Evolutionary conservation across 306 rosid species (phyloP).

Genomic region (Gleditsia sinensis): DNA sequence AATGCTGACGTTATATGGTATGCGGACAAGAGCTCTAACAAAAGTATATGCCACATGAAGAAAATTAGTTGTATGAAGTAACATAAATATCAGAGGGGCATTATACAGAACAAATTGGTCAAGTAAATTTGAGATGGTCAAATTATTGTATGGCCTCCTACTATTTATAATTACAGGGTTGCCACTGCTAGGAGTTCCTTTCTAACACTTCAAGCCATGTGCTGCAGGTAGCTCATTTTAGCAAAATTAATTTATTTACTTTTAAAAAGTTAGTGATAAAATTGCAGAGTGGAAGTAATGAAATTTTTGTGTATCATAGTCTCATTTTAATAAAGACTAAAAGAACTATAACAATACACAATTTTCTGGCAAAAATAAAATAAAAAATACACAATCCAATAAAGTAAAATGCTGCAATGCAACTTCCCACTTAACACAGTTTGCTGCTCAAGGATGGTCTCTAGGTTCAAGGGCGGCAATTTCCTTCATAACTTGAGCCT

Average conservation of each 20-base stretch:
- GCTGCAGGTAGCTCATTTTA: conserved; percentile 29
- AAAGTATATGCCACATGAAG: not conserved
- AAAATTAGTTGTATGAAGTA: not conserved
- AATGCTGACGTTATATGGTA: not conserved
- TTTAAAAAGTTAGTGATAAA: conserved; percentile 40
- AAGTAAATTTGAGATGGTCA: conserved; percentile 5
- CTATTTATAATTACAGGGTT: conserved; percentile 1
- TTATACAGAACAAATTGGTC: not conserved
- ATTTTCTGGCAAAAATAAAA: too few species aligned
- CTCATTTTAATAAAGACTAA: conserved; percentile 26
- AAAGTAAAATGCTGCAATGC: conserved; percentile 11
- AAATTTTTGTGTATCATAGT: conserved; percentile 9
- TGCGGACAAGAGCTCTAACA: not conserved
- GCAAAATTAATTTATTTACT: conserved; percentile 52
- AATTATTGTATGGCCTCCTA: not conserved
- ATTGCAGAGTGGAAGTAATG: conserved; percentile 24
- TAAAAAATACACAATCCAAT: conserved; percentile 31
- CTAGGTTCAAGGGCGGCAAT: conserved; percentile 75
- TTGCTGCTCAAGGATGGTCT: conserved; percentile 37
- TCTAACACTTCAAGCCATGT: conserved; percentile 16
- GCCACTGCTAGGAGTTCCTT: conserved; percentile 1
- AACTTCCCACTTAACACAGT: conserved; percentile 16
- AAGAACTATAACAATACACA: conserved; percentile 30
- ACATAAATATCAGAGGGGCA: not conserved
- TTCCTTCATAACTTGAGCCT: conserved; percentile 87